A percentile compares a stretch with the other conserved stretches of the same genome.
Evolutionary conservation across 2,329 filamentous ascomycete species (phyloP).

Genomic region (Ceratocystis cacaofunesta): DNA sequence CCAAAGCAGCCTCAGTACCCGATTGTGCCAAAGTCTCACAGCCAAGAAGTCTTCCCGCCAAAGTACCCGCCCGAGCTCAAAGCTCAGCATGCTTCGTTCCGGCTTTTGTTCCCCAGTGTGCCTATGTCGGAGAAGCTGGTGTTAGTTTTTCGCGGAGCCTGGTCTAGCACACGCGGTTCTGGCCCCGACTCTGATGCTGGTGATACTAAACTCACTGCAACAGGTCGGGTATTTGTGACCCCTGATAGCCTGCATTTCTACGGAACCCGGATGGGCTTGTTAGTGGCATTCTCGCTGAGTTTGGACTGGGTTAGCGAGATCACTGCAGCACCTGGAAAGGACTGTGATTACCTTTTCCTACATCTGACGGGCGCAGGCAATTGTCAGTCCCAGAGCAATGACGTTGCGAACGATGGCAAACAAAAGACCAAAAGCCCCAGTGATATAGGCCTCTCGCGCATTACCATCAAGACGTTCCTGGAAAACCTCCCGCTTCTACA

Average conservation of each 20-base stretch:
- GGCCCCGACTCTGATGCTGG: conserved; percentile 24
- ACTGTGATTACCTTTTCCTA: conserved; percentile 77
- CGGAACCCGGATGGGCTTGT: conserved; percentile 81
- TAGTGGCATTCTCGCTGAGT: conserved; percentile 64
- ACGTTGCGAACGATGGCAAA: background rate
- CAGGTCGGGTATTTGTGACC: conserved; percentile 74
- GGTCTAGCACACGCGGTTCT: conserved; percentile 39
- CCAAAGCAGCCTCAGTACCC: background rate
- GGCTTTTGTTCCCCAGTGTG: conserved; percentile 74
- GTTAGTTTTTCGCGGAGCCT: conserved; percentile 83
- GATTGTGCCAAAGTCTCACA: conserved; percentile 23
- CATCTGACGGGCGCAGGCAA: conserved; percentile 38
- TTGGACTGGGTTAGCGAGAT: conserved; percentile 73
- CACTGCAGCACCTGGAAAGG: conserved; percentile 77
- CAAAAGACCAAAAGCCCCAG: background rate
- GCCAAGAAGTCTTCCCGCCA: conserved; percentile 42
- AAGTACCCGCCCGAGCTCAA: conserved; percentile 71
- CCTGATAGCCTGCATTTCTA: conserved; percentile 87
- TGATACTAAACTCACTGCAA: conserved; percentile 34
- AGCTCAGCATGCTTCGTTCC: conserved; percentile 84
- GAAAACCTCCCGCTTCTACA: conserved; percentile 75
- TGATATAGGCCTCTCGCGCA: conserved; percentile 46
- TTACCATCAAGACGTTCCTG: conserved; percentile 86
- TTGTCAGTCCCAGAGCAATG: background rate
- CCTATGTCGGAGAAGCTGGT: conserved; percentile 67